Evolutionary conservation across 1,139 yeast genomes (phyloP).

Genomic region (Zygotorulaspora mrakii): DNA sequence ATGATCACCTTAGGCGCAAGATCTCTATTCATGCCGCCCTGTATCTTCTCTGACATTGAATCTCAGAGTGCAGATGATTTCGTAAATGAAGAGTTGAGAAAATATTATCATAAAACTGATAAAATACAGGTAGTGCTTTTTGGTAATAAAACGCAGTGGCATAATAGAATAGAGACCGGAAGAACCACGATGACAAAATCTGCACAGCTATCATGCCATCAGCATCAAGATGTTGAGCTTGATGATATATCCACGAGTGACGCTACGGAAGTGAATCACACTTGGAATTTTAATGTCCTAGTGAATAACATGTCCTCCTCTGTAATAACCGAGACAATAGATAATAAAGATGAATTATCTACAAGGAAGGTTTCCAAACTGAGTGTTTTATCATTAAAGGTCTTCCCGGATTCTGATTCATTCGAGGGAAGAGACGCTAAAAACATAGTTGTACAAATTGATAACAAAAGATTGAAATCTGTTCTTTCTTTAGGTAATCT

Average conservation of each 20-base stretch:
- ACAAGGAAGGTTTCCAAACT: conserved; percentile 36
- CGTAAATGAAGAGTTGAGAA: conserved; percentile 44
- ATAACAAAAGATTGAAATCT: conserved; percentile 38
- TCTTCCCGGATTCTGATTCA: conserved; percentile 32
- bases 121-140: conserved; percentile 25
- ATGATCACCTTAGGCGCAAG: conserved; percentile 51
- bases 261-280: conserved; percentile 26
- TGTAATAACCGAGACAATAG: conserved; percentile 36
- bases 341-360: conserved; percentile 27
- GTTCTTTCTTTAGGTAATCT: conserved; percentile 49
- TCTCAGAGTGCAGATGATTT: conserved; percentile 43
- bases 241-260: conserved; percentile 33
- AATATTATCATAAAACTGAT: conserved; percentile 32
- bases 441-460: conserved; percentile 36
- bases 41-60: conserved; percentile 37
- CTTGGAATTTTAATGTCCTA: conserved; percentile 29
- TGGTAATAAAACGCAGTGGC: conserved; percentile 31
- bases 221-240: conserved; percentile 36
- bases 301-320: conserved; percentile 29
- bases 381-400: conserved; percentile 26
- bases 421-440: conserved; percentile 25
- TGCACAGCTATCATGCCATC: conserved; percentile 18
- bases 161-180: conserved; percentile 22
- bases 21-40: conserved; percentile 53
- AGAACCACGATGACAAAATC: conserved; percentile 23